These are phyloP conservation scores for Trichoderma sp. DNA, from an alignment of 2,329 filamentous ascomycete genomes.

Conservation along the genomic window DNA sequence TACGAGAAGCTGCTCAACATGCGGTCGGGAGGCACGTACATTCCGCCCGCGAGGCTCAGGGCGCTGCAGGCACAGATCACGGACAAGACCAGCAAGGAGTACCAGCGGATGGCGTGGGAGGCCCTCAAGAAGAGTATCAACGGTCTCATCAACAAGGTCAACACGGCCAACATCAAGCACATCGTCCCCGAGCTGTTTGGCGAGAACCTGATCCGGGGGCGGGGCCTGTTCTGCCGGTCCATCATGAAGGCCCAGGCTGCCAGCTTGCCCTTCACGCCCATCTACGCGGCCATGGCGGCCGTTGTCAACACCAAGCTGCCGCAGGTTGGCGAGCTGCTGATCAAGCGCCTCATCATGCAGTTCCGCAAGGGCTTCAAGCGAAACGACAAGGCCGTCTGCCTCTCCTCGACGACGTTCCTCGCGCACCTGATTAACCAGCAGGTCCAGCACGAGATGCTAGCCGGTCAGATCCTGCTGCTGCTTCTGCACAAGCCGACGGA, in stretches of 20 bases:
- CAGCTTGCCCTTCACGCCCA: slow-evolving; percentile 91
- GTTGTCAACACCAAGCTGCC: slow-evolving; percentile 98
- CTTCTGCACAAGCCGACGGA: slow-evolving; percentile 93
- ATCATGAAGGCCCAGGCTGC: slow-evolving; percentile 99
- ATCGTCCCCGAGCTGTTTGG: slow-evolving; percentile 95
- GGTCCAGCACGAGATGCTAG: slow-evolving; percentile 89
- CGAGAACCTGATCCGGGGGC: slow-evolving; percentile 88
- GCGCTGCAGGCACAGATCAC: slow-evolving; percentile 96
- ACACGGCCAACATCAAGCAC: slow-evolving; percentile 94
- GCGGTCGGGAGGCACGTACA: slow-evolving; percentile 94
- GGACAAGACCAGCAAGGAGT: slow-evolving; percentile 93
- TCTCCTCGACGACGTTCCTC: slow-evolving; percentile 90
- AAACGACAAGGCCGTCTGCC: slow-evolving; percentile 94
- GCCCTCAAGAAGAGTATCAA: slow-evolving; percentile 98
- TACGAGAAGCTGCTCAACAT: slow-evolving; percentile 89
- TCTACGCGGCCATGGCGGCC: slow-evolving; percentile 92
- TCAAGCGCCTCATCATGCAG: slow-evolving; percentile 81
- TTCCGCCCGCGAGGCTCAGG: slow-evolving; percentile 84
- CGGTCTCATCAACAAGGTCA: slow-evolving; percentile 98
- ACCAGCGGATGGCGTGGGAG: slow-evolving; percentile 99
- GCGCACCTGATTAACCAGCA: slow-evolving; percentile 96
- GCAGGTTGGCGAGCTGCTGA: slow-evolving; percentile 85
- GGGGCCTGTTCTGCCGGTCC: slow-evolving; percentile 88
- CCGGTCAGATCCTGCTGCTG: slow-evolving; percentile 88
- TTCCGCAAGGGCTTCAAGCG: slow-evolving; percentile 94